These are phyloP conservation scores for Phytophthora sojae DNA, from an alignment of 352 stramenopile genomes.

Conservation along the genomic window DNA sequence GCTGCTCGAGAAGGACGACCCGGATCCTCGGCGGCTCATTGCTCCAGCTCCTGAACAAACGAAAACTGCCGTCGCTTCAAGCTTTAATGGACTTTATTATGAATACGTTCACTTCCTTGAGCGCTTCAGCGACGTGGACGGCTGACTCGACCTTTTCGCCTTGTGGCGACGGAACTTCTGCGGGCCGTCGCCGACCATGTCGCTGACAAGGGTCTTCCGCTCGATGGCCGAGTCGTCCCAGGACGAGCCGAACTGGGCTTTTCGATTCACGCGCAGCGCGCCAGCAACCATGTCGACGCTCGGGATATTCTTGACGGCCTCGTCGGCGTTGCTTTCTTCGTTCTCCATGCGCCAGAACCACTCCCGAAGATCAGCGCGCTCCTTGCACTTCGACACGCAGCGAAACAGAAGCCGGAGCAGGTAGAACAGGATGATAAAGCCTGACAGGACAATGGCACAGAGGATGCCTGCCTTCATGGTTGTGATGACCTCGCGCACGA, in stretches of 20 bases:
- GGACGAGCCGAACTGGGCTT: conserved; percentile 77
- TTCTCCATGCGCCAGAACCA: conserved; percentile 81
- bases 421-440: conserved; percentile 79
- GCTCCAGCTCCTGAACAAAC: not conserved
- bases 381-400: conserved; percentile 75
- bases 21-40: conserved; percentile 46
- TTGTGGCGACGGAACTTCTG: conserved; percentile 50
- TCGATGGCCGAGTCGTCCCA: conserved; percentile 85
- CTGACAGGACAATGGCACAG: conserved; percentile 73
- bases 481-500: conserved; percentile 85
- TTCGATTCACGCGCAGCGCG: conserved; percentile 68
- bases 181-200: conserved; percentile 53
- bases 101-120: conserved; percentile 30
- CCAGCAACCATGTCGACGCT: conserved; percentile 28
- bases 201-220: conserved; percentile 77
- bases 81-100: conserved; percentile 24
- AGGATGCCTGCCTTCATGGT: conserved; percentile 89
- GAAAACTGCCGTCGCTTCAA: not conserved
- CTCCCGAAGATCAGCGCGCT: conserved; percentile 75
- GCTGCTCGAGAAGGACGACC: conserved; percentile 54
- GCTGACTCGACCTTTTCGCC: conserved; percentile 38
- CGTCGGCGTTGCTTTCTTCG: conserved; percentile 12
- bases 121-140: conserved; percentile 26
- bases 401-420: conserved; percentile 72
- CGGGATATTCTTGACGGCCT: conserved; percentile 10